Base-by-base conservation (phyloP, 495 filamentous ascomycete species). In the Tuber indicum region DNA sequence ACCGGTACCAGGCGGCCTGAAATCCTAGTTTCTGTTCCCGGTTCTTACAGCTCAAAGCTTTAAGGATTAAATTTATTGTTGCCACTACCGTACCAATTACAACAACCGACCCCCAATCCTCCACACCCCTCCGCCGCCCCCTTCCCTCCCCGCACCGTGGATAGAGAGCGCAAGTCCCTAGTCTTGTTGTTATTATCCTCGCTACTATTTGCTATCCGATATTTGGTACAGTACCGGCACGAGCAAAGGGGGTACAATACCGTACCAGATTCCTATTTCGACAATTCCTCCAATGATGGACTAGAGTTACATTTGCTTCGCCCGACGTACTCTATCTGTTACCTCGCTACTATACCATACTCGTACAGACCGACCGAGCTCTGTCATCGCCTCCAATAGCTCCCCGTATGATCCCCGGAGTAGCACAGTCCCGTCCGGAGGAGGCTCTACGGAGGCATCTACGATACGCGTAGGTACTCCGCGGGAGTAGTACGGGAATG, bases 41-140 rank as follows among this genome's bases (percentile, higher is more conserved):
- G 77, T 79, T 78, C 75, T 9, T 6, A 58, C 23, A 58, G 49
- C 49, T 12, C 23, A 26, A 58, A 58, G 3, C 32, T 32, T 32
- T 32, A 58, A 58, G 52, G 23, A 58, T 58, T 32, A 39, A 1
- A 39, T 1, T 39, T n/a, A 32, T 66, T 66, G 23, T 66, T 66
- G 10, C 75, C 77, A 80, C 75, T 76, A 73, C 71, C 77, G 74
- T 76, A 73, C 71, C 77, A 76, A 80, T 79, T 72, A 74, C 78
- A 80, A 80, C 78, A 80, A 75, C 76, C 78, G 76, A 80, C 78
- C 78, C 72, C 58, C 58, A n/a, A 58, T 58, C 52, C n/a, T 58
- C 52, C 52, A 26, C 52, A 58, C 52, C n/a, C 52, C n/a, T n/a
- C 49, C 49, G 23, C 75, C 72, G 39, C 58, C 71, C 42, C 74